phyloP scores from a whole-genome alignment of 371 early-diverging fungal species.

The Circinella minor region DNA sequence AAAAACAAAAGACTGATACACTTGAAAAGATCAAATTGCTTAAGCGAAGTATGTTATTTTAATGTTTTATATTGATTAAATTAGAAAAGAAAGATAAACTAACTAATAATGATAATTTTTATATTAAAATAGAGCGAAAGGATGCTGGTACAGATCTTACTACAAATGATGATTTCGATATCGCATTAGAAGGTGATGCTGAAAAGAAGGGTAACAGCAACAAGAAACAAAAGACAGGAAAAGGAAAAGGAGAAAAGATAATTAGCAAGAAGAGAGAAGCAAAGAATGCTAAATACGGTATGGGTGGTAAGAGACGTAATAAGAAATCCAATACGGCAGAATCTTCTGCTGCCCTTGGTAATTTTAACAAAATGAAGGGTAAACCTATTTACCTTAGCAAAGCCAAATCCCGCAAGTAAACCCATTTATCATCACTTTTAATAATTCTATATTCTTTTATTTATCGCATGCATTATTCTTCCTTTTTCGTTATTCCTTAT shows the following conservation, averaged over 20 bases:
- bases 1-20: conserved; percentile 81
- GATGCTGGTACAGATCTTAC: conserved; percentile 52
- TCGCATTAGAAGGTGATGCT: conserved; percentile 72
- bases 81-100: background rate
- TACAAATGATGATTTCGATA: conserved; percentile 82
- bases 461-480: conserved; percentile 2
- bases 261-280: conserved; percentile 45
- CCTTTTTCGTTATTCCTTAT: background rate
- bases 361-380: conserved; percentile 27
- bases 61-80: background rate
- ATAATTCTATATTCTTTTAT: background rate
- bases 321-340: conserved; percentile 85
- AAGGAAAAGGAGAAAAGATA: conserved; percentile 45
- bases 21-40: conserved; percentile 90
- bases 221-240: conserved; percentile 34
- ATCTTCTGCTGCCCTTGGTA: conserved; percentile 70
- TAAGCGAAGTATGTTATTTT: conserved; percentile 76
- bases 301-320: conserved; percentile 85
- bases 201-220: conserved; percentile 37
- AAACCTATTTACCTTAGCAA: conserved; percentile 23
- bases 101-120: background rate
- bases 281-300: conserved; percentile 81
- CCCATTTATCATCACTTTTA: background rate
- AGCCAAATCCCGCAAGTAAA: conserved; percentile 15
- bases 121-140: conserved; percentile 57